Base-by-base conservation (phyloP, 192 early-diverging fungal genomes). In the Entrophospora sp. region DNA sequence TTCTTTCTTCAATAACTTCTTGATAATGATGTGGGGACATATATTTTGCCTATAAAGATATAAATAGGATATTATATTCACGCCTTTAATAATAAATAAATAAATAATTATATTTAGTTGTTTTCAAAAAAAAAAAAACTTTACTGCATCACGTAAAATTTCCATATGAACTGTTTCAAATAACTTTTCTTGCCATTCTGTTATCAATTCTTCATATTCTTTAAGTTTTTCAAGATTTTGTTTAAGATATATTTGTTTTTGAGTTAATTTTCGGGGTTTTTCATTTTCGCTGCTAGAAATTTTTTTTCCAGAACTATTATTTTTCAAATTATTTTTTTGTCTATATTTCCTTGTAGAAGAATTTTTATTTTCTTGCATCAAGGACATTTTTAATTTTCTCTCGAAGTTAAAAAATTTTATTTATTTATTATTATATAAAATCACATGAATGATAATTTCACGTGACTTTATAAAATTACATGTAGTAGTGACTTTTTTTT, bases 1-100 rank as follows among this genome's bases (percentile, higher is more conserved):
- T 75, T 2, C 92, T 78, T 79, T 95, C 92, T 49, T 82, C 81
- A 51, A 93, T 71, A 18, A 89, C 71, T 37, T 88, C 88, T 20
- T 76, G 70, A 62, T 86, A 94, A 35, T 85, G 80, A 6, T 75
- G 73, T 12, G 84, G 84, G 5, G 83, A 86, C 24, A 94, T 60
- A 32, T 84, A 86, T 14, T 74, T 74, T n/a, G 88, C 83, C 75
- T 77, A 49, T 46, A 13, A 42, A 16, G 36, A 32, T 3, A 7
- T 25, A 16, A 25, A 4, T n/a, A 44, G 31, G 28, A 49, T 49
- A 35, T 7, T 2, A 30, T 22, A 22, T 16, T 5, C 20, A 24
- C 8, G 0, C 28, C 5, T 16, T 35, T 2, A n/a, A 42, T 2
- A 60, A 40, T 3, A 28, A 10, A 2, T 13, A 60, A 7, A 31